phyloP scores from a whole-genome alignment of 345 rosid genomes.

The Cardamine occulta region DNA sequence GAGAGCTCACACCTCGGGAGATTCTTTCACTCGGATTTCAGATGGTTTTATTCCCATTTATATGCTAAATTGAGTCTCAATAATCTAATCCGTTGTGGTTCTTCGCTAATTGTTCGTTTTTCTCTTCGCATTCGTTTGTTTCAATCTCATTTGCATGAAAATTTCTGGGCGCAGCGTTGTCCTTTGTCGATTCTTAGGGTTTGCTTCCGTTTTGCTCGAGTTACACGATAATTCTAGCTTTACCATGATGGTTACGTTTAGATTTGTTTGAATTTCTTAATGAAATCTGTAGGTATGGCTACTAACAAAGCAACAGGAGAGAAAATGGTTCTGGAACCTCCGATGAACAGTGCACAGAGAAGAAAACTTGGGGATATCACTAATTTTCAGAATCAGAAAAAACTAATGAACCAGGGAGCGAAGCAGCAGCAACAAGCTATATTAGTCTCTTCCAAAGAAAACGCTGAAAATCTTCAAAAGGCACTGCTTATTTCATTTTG shows the following conservation, averaged over 20 bases:
- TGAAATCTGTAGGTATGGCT: slow-evolving; percentile 29
- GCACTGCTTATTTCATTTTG: slow-evolving; percentile 33
- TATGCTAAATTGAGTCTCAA: background rate
- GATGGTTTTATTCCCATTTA: slow-evolving; percentile 6
- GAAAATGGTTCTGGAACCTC: slow-evolving; percentile 41
- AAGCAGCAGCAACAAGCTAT: slow-evolving; percentile 38
- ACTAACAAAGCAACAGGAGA: slow-evolving; percentile 44
- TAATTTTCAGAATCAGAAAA: slow-evolving; percentile 50
- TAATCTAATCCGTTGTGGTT: background rate
- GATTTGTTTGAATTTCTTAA: slow-evolving; percentile 20
- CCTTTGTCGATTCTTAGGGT: slow-evolving; percentile 8
- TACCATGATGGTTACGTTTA: background rate
- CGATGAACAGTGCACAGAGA: slow-evolving; percentile 46
- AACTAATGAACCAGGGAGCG: slow-evolving; percentile 40
- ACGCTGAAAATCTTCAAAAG: slow-evolving; percentile 55
- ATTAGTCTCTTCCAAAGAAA: slow-evolving; percentile 43
- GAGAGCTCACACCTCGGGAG: slow-evolving; percentile 15
- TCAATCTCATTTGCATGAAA: slow-evolving; percentile 4
- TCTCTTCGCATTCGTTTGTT: slow-evolving; percentile 17
- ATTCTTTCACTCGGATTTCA: background rate
- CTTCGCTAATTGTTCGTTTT: slow-evolving; percentile 18
- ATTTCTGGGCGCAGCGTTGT: background rate
- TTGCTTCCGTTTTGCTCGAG: background rate
- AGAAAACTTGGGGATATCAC: slow-evolving; percentile 59
- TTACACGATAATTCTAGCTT: background rate